Percentiles rank a stretch among this genome's conserved stretches.
phyloP scores from a whole-genome alignment of 768 basidiomycete genomes.

The Termitomyces sp. region DNA sequence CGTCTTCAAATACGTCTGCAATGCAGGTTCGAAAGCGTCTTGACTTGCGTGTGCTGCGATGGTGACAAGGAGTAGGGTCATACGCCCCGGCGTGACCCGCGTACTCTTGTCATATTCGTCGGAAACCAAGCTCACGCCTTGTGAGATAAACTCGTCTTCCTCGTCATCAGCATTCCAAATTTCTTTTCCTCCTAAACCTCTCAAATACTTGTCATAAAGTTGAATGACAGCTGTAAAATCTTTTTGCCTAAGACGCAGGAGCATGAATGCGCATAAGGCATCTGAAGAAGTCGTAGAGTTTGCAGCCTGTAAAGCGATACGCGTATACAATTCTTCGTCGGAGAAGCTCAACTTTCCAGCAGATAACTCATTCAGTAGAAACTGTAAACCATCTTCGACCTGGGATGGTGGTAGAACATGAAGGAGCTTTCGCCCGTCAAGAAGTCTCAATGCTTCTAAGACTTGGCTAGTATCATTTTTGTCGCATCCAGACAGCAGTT shows the following conservation, averaged over 20 bases:
- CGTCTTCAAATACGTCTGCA: slow-evolving; percentile 38
- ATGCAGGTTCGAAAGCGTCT: slow-evolving; percentile 54
- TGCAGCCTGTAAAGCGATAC: slow-evolving; percentile 50
- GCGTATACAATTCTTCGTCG: slow-evolving; percentile 30
- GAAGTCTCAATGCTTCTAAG: slow-evolving; percentile 35
- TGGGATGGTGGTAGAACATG: slow-evolving; percentile 42
- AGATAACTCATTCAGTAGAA: slow-evolving; percentile 26
- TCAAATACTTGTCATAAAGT: slow-evolving; percentile 39
- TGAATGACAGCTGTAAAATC: slow-evolving; percentile 40
- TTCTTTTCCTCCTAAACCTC: slow-evolving; percentile 19
- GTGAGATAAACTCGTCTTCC: slow-evolving; percentile 1
- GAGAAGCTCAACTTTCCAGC: slow-evolving; percentile 21
- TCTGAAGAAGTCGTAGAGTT: slow-evolving; percentile 30
- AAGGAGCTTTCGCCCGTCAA: slow-evolving; percentile 41
- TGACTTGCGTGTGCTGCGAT: slow-evolving; percentile 60
- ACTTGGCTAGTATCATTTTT: slow-evolving; percentile 27
- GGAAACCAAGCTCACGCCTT: slow-evolving; percentile 9
- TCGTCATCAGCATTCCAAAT: slow-evolving; percentile 18
- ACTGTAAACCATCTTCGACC: slow-evolving; percentile 33
- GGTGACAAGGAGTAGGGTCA: slow-evolving; percentile 45
- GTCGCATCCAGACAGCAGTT: slow-evolving; percentile 35
- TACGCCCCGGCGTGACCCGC: slow-evolving; percentile 25
- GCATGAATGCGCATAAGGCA: slow-evolving; percentile 50
- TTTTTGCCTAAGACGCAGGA: slow-evolving; percentile 35
- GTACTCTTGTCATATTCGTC: slow-evolving; percentile 19